Percentiles rank a stretch among this genome's conserved stretches.
phyloP scores from a whole-genome alignment of 352 stramenopile genomes.

The Phytophthora litchii region DNA sequence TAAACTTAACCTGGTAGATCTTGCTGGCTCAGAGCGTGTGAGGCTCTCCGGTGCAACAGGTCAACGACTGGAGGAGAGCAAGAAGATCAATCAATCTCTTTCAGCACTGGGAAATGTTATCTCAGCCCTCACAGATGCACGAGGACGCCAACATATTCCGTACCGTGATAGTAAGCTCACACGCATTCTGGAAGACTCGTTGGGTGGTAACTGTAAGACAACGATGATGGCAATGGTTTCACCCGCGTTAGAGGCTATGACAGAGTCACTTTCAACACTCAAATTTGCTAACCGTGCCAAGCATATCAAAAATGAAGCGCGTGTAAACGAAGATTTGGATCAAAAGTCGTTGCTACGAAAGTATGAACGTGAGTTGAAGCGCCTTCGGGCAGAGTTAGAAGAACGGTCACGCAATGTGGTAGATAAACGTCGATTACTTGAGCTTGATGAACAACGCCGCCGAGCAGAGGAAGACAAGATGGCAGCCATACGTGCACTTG shows the following conservation, averaged over 20 bases:
- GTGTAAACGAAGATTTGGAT: constrained; percentile 93
- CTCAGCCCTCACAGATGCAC: constrained; percentile 86
- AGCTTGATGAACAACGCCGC: constrained; percentile 88
- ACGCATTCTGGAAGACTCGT: constrained; percentile 87
- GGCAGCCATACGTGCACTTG: constrained; percentile 92
- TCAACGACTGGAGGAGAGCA: constrained; percentile 90
- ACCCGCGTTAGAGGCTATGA: constrained; percentile 88
- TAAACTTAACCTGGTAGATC: constrained; percentile 94
- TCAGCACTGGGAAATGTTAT: constrained; percentile 93
- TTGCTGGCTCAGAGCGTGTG: constrained; percentile 92
- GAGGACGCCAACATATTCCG: constrained; percentile 90
- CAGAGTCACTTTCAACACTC: constrained; percentile 92
- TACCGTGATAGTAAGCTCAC: constrained; percentile 96
- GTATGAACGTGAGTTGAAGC: constrained; percentile 95
- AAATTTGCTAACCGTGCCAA: constrained; percentile 95
- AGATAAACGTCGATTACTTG: constrained; percentile 91
- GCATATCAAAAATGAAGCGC: constrained; percentile 92
- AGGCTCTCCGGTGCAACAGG: constrained; percentile 86
- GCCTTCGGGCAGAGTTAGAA: constrained; percentile 91
- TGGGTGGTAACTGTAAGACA: constrained; percentile 95
- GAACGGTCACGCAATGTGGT: constrained; percentile 94
- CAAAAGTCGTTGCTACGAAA: constrained; percentile 94
- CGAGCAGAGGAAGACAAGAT: constrained; percentile 95
- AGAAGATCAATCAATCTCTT: constrained; percentile 94
- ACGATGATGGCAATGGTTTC: constrained; percentile 97